phyloP scores from a whole-genome alignment of 257 asterid genomes.

The Petunia secreta region DNA sequence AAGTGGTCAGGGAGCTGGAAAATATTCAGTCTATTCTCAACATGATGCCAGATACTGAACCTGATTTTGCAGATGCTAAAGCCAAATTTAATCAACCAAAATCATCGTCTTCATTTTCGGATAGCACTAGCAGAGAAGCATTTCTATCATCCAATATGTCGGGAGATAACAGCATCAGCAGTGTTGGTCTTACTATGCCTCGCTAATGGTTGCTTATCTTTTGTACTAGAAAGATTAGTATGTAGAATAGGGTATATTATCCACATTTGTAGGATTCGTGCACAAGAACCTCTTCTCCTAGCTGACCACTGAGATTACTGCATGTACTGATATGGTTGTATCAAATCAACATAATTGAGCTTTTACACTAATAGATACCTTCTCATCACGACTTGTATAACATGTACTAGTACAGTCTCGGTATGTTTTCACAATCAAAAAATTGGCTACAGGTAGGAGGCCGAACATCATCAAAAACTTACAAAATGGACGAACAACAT shows the following conservation, averaged over 20 bases:
- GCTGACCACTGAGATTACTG: not conserved
- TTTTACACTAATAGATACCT: not conserved
- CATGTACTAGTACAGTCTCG: not conserved
- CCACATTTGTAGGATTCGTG: not conserved
- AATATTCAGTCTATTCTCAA: conserved; percentile 41
- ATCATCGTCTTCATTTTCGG: conserved; percentile 41
- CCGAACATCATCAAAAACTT: too few species aligned
- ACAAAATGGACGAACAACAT: too few species aligned
- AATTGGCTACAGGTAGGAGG: not conserved
- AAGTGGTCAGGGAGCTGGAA: conserved; percentile 87
- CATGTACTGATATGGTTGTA: not conserved
- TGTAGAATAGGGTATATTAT: conserved; percentile 8
- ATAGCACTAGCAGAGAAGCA: conserved; percentile 42
- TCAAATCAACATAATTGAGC: not conserved
- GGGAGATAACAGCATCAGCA: conserved; percentile 61
- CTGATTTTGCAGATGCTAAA: conserved; percentile 37
- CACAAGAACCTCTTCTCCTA: not conserved
- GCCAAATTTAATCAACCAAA: conserved; percentile 41
- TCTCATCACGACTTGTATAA: not conserved
- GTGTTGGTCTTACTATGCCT: conserved; percentile 52
- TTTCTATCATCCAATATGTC: conserved; percentile 42
- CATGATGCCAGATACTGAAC: conserved; percentile 47
- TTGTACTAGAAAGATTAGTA: conserved; percentile 5
- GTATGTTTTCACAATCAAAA: not conserved
- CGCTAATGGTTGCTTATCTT: conserved; percentile 46